These are phyloP conservation scores for Geotrichum ghanense DNA, from an alignment of 805 yeast species.

Conservation along the genomic window DNA sequence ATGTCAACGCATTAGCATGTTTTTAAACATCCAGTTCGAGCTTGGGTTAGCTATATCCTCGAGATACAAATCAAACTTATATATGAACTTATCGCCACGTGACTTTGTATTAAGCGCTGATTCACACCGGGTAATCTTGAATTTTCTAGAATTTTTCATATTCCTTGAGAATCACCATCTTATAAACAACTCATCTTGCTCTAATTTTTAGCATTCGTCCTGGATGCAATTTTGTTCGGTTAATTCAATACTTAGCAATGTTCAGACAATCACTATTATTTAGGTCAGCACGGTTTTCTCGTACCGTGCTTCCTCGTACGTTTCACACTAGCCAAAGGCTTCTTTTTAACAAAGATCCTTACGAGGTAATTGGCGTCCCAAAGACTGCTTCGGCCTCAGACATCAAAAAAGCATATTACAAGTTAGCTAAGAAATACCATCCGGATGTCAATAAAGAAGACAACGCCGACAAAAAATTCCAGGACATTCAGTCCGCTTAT, in stretches of 20 bases:
- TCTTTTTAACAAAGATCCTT: conserved; percentile 52
- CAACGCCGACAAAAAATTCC: conserved; percentile 81
- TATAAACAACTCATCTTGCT: background rate
- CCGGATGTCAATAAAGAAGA: conserved; percentile 94
- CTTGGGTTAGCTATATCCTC: too few relatives aligned
- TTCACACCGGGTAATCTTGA: background rate
- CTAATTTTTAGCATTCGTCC: background rate
- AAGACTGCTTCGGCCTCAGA: conserved; percentile 64
- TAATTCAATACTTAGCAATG: background rate
- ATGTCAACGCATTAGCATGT: too few relatives aligned
- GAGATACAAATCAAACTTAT: too few relatives aligned
- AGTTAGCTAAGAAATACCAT: conserved; percentile 85
- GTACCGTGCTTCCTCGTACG: background rate
- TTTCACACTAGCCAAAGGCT: conserved; percentile 7
- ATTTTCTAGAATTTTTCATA: background rate
- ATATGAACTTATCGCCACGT: too few relatives aligned
- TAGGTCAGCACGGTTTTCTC: background rate
- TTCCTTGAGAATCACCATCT: background rate
- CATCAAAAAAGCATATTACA: conserved; percentile 89
- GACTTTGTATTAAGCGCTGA: too few relatives aligned
- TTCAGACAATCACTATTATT: background rate
- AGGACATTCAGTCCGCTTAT: conserved; percentile 87
- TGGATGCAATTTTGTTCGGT: too few relatives aligned
- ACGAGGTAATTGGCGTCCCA: conserved; percentile 68
- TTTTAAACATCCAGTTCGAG: too few relatives aligned